Evolutionary conservation across 1,284 basidiomycete species (phyloP), one percentile per base, ranked within the genome.

Genomic region (Cerioporus squamosus): DNA sequence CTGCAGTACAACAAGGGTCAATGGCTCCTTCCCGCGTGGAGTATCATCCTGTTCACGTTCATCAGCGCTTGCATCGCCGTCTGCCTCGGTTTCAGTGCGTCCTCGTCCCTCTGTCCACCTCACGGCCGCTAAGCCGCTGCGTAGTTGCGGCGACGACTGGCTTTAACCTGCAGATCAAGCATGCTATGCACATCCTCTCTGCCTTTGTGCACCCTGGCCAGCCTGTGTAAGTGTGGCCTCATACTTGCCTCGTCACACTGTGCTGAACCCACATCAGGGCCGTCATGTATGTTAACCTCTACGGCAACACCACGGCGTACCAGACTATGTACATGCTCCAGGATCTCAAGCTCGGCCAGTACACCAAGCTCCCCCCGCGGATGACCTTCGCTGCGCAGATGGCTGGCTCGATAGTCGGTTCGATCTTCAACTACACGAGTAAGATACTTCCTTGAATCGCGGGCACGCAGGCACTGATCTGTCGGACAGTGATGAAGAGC

Each of bases 201-300:
- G 83, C 83, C 5, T 87, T 84, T 69, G 72, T 88, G 23, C 81
- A 85, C 67, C 84, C 83, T 0, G 82, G 86, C 29, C 79, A 81
- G 62, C 84, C 85, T 2, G 78, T 83, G 76, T 81, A 64, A 51
- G 76, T 67, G 4, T 42, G 18, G 4, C 18, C 26, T 15, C n/a
- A 14, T 5, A 22, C 2, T 38, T 26, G 5, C 5, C n/a, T 36
- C 15, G 5, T 52, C 17, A 23, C 0, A 31, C n/a, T 6, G n/a
- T 60, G 7, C 14, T 39, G 18, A 50, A 14, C 0, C 9, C 3
- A 2, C 12, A 5, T 12, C 52, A 80, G 75, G 48, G 74, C 79
- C 9, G 77, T 79, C 55, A 83, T 83, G 81, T 83, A 82, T 56
- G 80, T 80, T 26, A 82, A 80, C 55, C 61, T 83, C 53, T 84